Evolutionary conservation across 192 early-diverging fungal species (phyloP).

Genomic region (Backusella liffmaniae): DNA sequence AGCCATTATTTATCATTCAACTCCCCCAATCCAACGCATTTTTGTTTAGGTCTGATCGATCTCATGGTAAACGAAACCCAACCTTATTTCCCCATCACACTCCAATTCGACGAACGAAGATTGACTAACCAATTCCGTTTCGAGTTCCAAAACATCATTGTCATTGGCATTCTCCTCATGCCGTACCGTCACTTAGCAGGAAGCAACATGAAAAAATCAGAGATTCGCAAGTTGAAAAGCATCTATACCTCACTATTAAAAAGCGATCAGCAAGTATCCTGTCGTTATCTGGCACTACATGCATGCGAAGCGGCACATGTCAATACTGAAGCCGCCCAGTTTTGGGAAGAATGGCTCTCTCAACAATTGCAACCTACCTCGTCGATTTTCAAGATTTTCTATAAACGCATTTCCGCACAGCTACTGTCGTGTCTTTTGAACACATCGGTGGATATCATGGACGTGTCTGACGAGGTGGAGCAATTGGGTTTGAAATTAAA

Average conservation of each 20-base stretch:
- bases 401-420: constrained; percentile 5
- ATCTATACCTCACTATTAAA: constrained; percentile 37
- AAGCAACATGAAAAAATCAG: constrained; percentile 33
- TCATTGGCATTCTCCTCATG: constrained; percentile 37
- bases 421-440: neutral
- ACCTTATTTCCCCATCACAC: constrained; percentile 18
- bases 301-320: constrained; percentile 13
- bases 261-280: constrained; percentile 20
- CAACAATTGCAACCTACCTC: constrained; percentile 19
- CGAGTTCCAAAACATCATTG: constrained; percentile 44
- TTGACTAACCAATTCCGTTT: constrained; percentile 35
- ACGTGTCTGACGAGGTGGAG: neutral
- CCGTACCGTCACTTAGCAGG: constrained; percentile 40
- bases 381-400: constrained; percentile 6
- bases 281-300: constrained; percentile 11
- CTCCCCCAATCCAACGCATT: too few species aligned
- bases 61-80: neutral
- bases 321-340: neutral
- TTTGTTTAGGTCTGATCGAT: neutral
- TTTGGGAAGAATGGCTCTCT: constrained; percentile 19
- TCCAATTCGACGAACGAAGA: constrained; percentile 41
- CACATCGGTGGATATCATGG: neutral
- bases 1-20: too few species aligned
- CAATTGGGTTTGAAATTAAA: constrained; percentile 1
- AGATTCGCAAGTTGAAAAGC: constrained; percentile 39